phyloP scores from a whole-genome alignment of 1,139 yeast species.

The Zygosaccharomyces pseudobailii region DNA sequence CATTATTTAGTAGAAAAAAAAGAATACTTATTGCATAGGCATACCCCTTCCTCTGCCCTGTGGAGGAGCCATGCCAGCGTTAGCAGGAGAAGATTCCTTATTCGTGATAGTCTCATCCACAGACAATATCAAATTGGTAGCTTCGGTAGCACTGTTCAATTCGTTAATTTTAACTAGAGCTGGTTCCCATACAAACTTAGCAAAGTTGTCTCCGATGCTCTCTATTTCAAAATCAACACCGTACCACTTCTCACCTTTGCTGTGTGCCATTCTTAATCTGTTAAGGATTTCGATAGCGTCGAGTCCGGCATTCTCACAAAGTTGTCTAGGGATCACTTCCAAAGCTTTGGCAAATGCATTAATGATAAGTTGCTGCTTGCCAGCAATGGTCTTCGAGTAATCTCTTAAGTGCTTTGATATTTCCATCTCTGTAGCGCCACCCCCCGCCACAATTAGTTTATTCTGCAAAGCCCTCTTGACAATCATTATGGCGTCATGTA shows the following conservation, averaged over 20 bases:
- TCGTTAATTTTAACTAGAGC: slow-evolving; percentile 91
- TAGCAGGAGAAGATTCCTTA: slow-evolving; percentile 57
- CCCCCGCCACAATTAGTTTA: slow-evolving; percentile 90
- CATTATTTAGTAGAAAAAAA: not conserved
- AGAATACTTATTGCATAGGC: slow-evolving; percentile 36
- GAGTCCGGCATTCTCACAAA: slow-evolving; percentile 96
- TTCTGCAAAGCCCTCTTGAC: slow-evolving; percentile 92
- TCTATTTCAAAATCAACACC: slow-evolving; percentile 92
- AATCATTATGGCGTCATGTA: slow-evolving; percentile 98
- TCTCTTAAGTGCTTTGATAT: slow-evolving; percentile 84
- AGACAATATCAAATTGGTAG: slow-evolving; percentile 83
- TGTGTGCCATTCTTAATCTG: slow-evolving; percentile 86
- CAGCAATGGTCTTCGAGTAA: slow-evolving; percentile 80
- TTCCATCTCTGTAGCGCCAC: slow-evolving; percentile 99
- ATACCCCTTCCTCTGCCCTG: slow-evolving; percentile 53
- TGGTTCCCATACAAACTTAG: slow-evolving; percentile 95
- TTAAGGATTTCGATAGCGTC: slow-evolving; percentile 92
- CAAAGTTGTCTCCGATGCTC: slow-evolving; percentile 77
- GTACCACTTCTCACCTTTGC: slow-evolving; percentile 85
- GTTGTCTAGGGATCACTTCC: slow-evolving; percentile 93
- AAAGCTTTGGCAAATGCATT: slow-evolving; percentile 91
- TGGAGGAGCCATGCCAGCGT: slow-evolving; percentile 47
- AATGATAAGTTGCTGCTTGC: slow-evolving; percentile 89
- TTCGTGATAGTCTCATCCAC: slow-evolving; percentile 95
- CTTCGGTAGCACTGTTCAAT: slow-evolving; percentile 95